Evolutionary conservation across 768 basidiomycete genomes (phyloP), one percentile per base, ranked within the genome.

Genomic region (Lentinula detonsa): DNA sequence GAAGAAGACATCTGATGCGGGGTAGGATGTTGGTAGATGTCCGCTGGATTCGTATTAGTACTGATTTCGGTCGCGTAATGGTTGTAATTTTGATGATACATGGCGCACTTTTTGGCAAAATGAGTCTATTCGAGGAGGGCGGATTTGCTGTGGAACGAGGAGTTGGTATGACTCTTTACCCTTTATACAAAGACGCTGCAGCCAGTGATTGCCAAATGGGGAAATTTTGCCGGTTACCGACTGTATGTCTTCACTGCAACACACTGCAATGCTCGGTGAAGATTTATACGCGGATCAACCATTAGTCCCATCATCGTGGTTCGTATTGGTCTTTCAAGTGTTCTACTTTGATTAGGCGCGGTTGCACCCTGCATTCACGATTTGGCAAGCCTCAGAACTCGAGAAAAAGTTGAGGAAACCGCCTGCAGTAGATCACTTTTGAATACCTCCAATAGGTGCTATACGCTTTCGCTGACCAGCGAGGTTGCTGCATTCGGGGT

Each of bases 1-100:
- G 57, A 49, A 28, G 57, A 59, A 28, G 33, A 31, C 43, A 59
- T 59, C 23, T 59, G 57, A 59, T 46, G 48, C 43, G 28, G 18
- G 4, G 10, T 31, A 11, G 35, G 54, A 13, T 56, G 54, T 34
- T 53, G 51, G 54, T 57, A 59, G 37, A 59, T 46, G 34, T 33
- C 31, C 57, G 57, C 45, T 43, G 37, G 28, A 9, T 18, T 53
- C 6, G 23, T 35, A 43, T 56, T 43, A 43, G 21, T 56, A 39
- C 31, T n/a, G 28, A 13, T 42, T 31, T 37, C 54, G 37, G 23
- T 6, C 2, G n/a, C 35, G 35, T 56, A 56, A 15, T 40, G 35
- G 23, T 23, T 56, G 40, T 56, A 56, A 34, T 13, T 51, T n/a
- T 1, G 50, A 51, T 51, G 50, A 51, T 51, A 51, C 50, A 51